Conservation (phyloP, 2,329 filamentous ascomycete species). For the Pseudogymnoascus sp. region DNA sequence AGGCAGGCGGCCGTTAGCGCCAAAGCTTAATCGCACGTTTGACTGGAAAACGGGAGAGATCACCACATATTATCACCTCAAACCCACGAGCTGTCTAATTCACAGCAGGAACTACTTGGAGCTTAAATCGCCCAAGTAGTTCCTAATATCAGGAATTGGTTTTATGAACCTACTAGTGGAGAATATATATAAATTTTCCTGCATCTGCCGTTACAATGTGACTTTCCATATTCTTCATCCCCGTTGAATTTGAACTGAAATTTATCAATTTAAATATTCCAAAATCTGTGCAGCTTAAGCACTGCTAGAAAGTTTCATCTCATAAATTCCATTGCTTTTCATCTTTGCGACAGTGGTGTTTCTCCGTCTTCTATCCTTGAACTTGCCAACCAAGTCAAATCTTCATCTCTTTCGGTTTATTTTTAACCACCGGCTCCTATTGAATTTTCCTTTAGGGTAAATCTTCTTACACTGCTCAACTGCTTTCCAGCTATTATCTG, state of each 20-base stretch:
- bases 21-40: constrained; percentile 1
- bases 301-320: not conserved
- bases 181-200: not conserved
- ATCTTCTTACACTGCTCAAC: not conserved
- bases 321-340: not conserved
- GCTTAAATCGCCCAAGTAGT: not conserved
- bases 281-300: not conserved
- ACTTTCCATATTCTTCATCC: not conserved
- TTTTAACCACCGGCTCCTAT: not conserved
- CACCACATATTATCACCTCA: not conserved
- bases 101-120: not conserved
- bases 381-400: not conserved
- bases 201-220: not conserved
- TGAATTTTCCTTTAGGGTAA: not conserved
- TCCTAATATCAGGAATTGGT: not conserved
- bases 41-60: not conserved
- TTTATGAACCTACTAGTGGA: not conserved
- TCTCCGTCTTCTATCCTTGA: too few species aligned
- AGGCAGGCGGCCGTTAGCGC: not conserved
- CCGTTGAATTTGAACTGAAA: not conserved
- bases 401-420: not conserved
- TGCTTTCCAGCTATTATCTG: not conserved
- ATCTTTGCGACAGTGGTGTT: not conserved
- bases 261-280: not conserved
- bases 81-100: not conserved